These are phyloP conservation scores for Didymella segeticola DNA, from an alignment of 2,329 filamentous ascomycete species.

Conservation along the genomic window DNA sequence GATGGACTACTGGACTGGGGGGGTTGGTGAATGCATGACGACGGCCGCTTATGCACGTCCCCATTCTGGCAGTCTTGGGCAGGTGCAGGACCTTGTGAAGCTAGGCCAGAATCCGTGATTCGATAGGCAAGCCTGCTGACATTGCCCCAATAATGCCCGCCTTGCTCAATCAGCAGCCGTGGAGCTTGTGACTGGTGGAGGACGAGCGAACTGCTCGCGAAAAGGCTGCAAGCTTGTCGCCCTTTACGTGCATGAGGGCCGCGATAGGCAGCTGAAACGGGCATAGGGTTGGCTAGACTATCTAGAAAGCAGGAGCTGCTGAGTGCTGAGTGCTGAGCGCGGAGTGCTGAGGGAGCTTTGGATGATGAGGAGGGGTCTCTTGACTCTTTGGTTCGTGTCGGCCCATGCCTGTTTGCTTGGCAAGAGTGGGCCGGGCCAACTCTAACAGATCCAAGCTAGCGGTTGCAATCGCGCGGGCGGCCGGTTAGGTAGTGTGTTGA, in stretches of 20 bases:
- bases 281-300: slow-evolving; percentile 16
- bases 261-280: slow-evolving; percentile 31
- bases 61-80: slow-evolving; percentile 27
- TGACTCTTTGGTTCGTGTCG: slow-evolving; percentile 24
- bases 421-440: slow-evolving; percentile 17
- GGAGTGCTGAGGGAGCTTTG: slow-evolving; percentile 13
- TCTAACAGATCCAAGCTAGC: slow-evolving; percentile 32
- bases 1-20: slow-evolving; percentile 13
- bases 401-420: slow-evolving; percentile 17
- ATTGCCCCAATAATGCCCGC: no score
- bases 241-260: slow-evolving; percentile 30
- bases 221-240: slow-evolving; percentile 19
- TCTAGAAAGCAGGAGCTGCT: no score
- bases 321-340: no score
- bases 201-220: slow-evolving; percentile 11
- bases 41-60: slow-evolving; percentile 46
- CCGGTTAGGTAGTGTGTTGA: slow-evolving; percentile 33
- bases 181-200: slow-evolving; percentile 34
- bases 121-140: slow-evolving; percentile 41
- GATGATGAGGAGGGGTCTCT: slow-evolving; percentile 19
- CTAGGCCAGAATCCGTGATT: slow-evolving; percentile 43
- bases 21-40: slow-evolving; percentile 43
- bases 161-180: slow-evolving; percentile 43
- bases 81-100: slow-evolving; percentile 22
- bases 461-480: slow-evolving; percentile 37